A percentile compares a stretch with the other conserved stretches of the same genome.
Conservation (phyloP, 2,329 filamentous ascomycete species). For the Coniella vitis region DNA sequence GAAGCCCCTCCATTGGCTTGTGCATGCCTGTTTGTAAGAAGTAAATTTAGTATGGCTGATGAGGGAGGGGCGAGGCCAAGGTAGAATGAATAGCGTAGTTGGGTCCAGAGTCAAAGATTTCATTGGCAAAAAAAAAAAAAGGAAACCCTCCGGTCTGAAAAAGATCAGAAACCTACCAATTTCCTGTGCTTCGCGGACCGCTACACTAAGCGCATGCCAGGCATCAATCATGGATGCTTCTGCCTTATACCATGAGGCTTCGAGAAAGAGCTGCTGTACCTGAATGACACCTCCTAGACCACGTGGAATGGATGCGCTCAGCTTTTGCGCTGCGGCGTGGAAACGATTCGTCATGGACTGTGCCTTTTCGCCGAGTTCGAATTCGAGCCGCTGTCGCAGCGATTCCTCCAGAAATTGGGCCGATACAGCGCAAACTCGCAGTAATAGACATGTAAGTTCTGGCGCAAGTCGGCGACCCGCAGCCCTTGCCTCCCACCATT, state of each 20-base stretch:
- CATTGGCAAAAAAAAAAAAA: neutral
- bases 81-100: no score
- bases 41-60: neutral
- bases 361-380: slow-evolving; percentile 34
- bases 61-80: no score
- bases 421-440: slow-evolving; percentile 40
- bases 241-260: slow-evolving; percentile 38
- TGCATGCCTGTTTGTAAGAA: slow-evolving; percentile 10
- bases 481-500: slow-evolving; percentile 36
- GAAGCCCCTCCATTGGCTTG: slow-evolving; percentile 5
- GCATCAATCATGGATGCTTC: slow-evolving; percentile 40
- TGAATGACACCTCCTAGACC: slow-evolving; percentile 37
- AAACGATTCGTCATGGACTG: slow-evolving; percentile 34
- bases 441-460: slow-evolving; percentile 39
- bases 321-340: slow-evolving; percentile 33
- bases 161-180: slow-evolving; percentile 30
- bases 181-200: slow-evolving; percentile 42
- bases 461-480: slow-evolving; percentile 29
- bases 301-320: slow-evolving; percentile 34
- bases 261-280: slow-evolving; percentile 43
- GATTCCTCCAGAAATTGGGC: slow-evolving; percentile 33
- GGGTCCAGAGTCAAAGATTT: no score
- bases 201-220: slow-evolving; percentile 38
- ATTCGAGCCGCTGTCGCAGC: slow-evolving; percentile 33
- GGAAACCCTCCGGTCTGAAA: no score